These are phyloP conservation scores for Syncephalastrum contaminatum DNA, from an alignment of 371 early-diverging fungal genomes.

Conservation along the genomic window DNA sequence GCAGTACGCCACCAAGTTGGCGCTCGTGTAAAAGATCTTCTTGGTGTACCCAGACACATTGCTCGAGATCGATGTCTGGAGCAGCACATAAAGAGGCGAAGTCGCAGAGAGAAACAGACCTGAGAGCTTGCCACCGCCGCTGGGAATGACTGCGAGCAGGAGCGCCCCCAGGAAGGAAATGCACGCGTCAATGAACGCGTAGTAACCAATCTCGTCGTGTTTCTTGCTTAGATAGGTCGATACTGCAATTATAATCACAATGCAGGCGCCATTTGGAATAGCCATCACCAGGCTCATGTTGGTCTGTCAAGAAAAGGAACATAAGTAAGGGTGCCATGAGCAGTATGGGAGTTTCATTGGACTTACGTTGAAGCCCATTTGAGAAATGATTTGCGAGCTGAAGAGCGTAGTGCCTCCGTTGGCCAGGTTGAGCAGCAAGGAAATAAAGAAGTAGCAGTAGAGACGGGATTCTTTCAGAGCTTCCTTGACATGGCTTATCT, in stretches of 20 bases:
- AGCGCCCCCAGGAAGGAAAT: constrained; percentile 21
- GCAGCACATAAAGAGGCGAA: constrained; percentile 19
- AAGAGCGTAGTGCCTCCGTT: constrained; percentile 28
- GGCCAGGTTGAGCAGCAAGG: constrained; percentile 20
- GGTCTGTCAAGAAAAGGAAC: constrained; percentile 6
- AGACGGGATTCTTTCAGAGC: constrained; percentile 27
- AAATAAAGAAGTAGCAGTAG: constrained; percentile 26
- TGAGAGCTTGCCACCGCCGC: constrained; percentile 12
- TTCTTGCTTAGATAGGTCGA: constrained; percentile 11
- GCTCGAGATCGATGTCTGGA: constrained; percentile 7
- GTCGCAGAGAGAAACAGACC: constrained; percentile 21
- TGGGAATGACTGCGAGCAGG: constrained; percentile 21
- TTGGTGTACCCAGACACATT: constrained; percentile 13
- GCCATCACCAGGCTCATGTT: constrained; percentile 14
- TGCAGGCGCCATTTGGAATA: constrained; percentile 1
- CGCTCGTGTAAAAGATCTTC: constrained; percentile 16
- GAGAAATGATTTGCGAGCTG: constrained; percentile 19
- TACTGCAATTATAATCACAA: constrained; percentile 11
- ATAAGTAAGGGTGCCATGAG: neutral
- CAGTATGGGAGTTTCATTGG: too few species aligned
- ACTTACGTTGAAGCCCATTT: constrained; percentile 30
- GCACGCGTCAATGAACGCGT: constrained; percentile 7
- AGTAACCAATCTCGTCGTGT: constrained; percentile 21
- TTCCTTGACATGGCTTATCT: constrained; percentile 28
- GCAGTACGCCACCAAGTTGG: constrained; percentile 20